phyloP scores from a whole-genome alignment of 139 green algal genomes.

The Picochlorum sp. region DNA sequence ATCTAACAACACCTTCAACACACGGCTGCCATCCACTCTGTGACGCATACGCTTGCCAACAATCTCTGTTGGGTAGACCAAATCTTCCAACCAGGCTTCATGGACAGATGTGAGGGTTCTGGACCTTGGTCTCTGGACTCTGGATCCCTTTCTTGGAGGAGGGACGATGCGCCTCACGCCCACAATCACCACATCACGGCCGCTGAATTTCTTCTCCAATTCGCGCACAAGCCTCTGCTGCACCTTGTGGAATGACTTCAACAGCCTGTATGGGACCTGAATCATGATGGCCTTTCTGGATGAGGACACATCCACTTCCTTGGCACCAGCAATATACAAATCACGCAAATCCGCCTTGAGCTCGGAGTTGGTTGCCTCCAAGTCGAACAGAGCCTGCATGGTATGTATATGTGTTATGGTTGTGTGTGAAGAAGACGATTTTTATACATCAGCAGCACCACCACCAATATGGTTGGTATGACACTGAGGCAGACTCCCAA shows the following conservation, averaged over 20 bases:
- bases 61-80: slow-evolving; percentile 98
- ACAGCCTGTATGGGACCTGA: slow-evolving; percentile 92
- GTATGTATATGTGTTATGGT: too few species aligned
- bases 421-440: too few species aligned
- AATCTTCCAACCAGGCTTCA: slow-evolving; percentile 84
- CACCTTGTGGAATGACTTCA: slow-evolving; percentile 98
- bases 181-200: slow-evolving; percentile 96
- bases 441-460: too few species aligned
- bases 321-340: slow-evolving; percentile 93
- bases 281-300: slow-evolving; percentile 95
- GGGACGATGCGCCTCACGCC: slow-evolving; percentile 89
- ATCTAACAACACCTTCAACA: slow-evolving; percentile 91
- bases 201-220: slow-evolving; percentile 99
- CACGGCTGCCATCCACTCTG: slow-evolving; percentile 81
- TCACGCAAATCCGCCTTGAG: slow-evolving; percentile 96
- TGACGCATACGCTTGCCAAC: slow-evolving; percentile 96
- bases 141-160: slow-evolving; percentile 55
- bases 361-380: slow-evolving; percentile 97
- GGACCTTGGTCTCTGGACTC: slow-evolving; percentile 64
- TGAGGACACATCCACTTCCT: slow-evolving; percentile 82
- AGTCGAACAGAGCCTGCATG: slow-evolving; percentile 86
- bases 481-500: too few species aligned
- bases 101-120: slow-evolving; percentile 95
- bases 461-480: too few species aligned
- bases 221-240: slow-evolving; percentile 95